Conservation (phyloP, 139 green algal genomes). For the Chlorella vulgaris region DNA sequence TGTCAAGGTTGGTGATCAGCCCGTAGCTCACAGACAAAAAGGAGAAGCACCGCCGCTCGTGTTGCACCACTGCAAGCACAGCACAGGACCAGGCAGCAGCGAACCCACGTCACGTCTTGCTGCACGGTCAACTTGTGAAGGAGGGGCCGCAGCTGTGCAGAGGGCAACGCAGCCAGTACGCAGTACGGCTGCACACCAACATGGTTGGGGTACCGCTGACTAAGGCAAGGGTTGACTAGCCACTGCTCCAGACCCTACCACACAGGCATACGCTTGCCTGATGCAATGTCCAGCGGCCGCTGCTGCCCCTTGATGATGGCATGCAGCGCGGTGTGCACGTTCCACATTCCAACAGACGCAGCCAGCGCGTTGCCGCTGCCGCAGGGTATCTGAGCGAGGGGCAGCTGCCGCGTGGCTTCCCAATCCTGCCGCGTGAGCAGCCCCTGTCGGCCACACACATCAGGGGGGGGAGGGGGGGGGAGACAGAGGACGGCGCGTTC, state of each 20-base stretch:
- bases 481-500: neutral
- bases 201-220: too few relatives aligned
- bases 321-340: slow-evolving; percentile 59
- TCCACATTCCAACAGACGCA: slow-evolving; percentile 64
- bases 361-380: slow-evolving; percentile 79
- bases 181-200: too few relatives aligned
- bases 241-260: too few relatives aligned
- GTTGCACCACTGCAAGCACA: slow-evolving; percentile 54
- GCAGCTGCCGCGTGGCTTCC: slow-evolving; percentile 45
- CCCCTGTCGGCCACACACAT: slow-evolving; percentile 47
- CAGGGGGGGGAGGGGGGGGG: neutral
- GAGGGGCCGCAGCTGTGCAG: too few relatives aligned
- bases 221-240: too few relatives aligned
- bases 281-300: slow-evolving; percentile 65
- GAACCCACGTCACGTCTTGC: neutral
- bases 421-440: slow-evolving; percentile 74
- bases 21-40: slow-evolving; percentile 77
- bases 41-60: slow-evolving; percentile 57
- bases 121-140: too few relatives aligned
- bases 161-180: neutral
- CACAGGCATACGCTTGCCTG: neutral
- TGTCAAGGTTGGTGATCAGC: slow-evolving; percentile 77
- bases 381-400: slow-evolving; percentile 63
- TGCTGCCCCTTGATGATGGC: slow-evolving; percentile 54
- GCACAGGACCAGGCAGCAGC: too few relatives aligned